Conservation (phyloP, 1,139 yeast genomes). For the Petasospora fabianii region DNA sequence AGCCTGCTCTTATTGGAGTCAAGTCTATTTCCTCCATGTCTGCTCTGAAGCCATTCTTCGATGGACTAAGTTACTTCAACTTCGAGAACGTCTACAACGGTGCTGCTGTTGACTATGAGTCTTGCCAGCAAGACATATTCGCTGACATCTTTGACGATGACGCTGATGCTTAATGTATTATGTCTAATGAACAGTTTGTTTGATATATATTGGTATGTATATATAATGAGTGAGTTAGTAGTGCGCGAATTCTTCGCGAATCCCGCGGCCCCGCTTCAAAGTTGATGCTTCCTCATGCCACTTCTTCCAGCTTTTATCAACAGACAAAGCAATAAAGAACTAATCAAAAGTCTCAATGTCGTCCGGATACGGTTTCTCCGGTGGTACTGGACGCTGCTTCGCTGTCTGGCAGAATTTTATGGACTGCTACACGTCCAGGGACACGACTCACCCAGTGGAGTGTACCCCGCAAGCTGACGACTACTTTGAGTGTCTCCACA, state of each 20-base stretch:
- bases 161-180: slow-evolving; percentile 1
- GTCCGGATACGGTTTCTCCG: slow-evolving; percentile 38
- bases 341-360: slow-evolving; percentile 26
- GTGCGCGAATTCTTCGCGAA: too few relatives aligned
- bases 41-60: slow-evolving; percentile 64
- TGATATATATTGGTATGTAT: too few relatives aligned
- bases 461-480: slow-evolving; percentile 42
- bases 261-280: too few relatives aligned
- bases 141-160: slow-evolving; percentile 47
- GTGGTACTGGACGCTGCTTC: slow-evolving; percentile 47
- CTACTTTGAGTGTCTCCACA: slow-evolving; percentile 47
- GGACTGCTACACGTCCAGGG: slow-evolving; percentile 41
- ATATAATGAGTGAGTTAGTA: too few relatives aligned
- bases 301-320: too few relatives aligned
- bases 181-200: too few relatives aligned
- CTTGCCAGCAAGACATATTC: slow-evolving; percentile 52
- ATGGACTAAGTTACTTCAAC: slow-evolving; percentile 63
- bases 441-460: slow-evolving; percentile 32
- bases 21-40: slow-evolving; percentile 42
- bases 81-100: slow-evolving; percentile 71
- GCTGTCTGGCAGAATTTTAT: slow-evolving; percentile 41
- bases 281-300: too few relatives aligned
- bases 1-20: slow-evolving; percentile 49
- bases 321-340: too few relatives aligned
- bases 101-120: slow-evolving; percentile 42